Conservation (phyloP, 148 eudicot species). For the Dysphania ambrosioides region DNA sequence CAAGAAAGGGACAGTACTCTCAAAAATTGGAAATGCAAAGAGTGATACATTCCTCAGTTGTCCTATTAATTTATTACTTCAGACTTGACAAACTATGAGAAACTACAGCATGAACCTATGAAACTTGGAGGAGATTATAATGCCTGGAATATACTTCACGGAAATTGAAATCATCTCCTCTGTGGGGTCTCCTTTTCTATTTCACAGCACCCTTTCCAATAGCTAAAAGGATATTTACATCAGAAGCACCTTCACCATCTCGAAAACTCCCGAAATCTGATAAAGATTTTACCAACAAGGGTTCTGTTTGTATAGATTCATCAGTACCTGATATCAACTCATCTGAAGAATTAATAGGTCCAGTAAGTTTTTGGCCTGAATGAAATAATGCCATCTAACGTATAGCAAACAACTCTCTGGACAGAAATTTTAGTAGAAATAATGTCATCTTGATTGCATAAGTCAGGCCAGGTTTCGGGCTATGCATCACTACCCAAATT, state of each 20-base stretch:
- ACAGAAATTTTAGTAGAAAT: constrained; percentile 37
- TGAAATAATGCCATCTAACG: constrained; percentile 83
- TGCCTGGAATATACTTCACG: constrained; percentile 66
- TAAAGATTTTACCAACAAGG: constrained; percentile 25
- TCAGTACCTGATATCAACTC: constrained; percentile 25
- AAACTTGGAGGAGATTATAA: too few relatives aligned
- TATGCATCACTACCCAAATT: too few relatives aligned
- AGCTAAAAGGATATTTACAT: constrained; percentile 67
- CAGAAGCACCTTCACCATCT: constrained; percentile 56
- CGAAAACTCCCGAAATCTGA: constrained; percentile 32
- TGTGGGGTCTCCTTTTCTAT: constrained; percentile 70
- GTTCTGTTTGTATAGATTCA: constrained; percentile 28
- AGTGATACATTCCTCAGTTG: too few relatives aligned
- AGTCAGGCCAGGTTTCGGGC: too few relatives aligned
- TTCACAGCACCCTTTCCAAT: constrained; percentile 81
- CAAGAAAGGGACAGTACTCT: too few relatives aligned
- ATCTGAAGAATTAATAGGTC: constrained; percentile 39
- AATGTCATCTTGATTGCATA: too few relatives aligned
- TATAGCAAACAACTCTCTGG: constrained; percentile 43
- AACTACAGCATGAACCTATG: too few relatives aligned
- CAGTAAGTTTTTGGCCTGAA: constrained; percentile 28
- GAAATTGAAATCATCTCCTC: constrained; percentile 85
- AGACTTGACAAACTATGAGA: too few relatives aligned
- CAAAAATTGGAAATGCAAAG: too few relatives aligned
- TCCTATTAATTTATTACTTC: too few relatives aligned